Conservation (phyloP, 352 stramenopile genomes). For the Pythium scleroteichum region DNA sequence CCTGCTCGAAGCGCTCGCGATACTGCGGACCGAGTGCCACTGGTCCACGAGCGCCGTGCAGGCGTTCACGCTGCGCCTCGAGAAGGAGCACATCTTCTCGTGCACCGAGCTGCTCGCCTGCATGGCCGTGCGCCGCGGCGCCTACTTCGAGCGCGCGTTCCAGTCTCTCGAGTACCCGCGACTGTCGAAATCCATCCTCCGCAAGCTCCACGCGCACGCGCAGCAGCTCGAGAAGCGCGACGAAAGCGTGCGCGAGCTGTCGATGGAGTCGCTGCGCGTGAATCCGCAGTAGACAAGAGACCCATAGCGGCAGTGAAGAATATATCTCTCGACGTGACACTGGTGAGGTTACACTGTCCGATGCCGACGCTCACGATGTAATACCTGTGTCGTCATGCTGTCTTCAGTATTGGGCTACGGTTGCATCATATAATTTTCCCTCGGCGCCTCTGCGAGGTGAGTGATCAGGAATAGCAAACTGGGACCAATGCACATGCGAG, state of each 20-base stretch:
- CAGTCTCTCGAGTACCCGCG: slow-evolving; percentile 52
- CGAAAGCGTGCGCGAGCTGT: slow-evolving; percentile 22
- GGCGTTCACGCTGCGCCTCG: slow-evolving; percentile 40
- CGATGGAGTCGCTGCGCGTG: slow-evolving; percentile 24
- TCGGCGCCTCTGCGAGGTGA: no score
- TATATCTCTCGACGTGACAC: no score
- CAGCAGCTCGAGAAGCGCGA: slow-evolving; percentile 15
- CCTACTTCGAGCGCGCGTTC: slow-evolving; percentile 47
- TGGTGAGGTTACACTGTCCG: no score
- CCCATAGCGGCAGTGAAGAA: no score
- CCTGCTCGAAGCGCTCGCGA: slow-evolving; percentile 30
- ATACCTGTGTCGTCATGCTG: no score
- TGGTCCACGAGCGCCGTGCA: slow-evolving; percentile 40
- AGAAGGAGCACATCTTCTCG: slow-evolving; percentile 38
- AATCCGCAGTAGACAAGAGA: slow-evolving; percentile 22
- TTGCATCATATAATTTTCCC: no score
- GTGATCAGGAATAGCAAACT: no score
- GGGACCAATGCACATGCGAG: no score
- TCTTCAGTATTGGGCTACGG: no score
- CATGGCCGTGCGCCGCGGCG: slow-evolving; percentile 29
- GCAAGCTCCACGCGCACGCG: slow-evolving; percentile 26
- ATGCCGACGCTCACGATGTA: no score
- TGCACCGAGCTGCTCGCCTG: slow-evolving; percentile 40
- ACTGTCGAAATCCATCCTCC: slow-evolving; percentile 47
- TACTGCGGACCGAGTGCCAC: slow-evolving; percentile 45